Evolutionary conservation across 2,329 filamentous ascomycete genomes (phyloP), one percentile per base, ranked within the genome.

Genomic region (Sodiomyces alkalinus): DNA sequence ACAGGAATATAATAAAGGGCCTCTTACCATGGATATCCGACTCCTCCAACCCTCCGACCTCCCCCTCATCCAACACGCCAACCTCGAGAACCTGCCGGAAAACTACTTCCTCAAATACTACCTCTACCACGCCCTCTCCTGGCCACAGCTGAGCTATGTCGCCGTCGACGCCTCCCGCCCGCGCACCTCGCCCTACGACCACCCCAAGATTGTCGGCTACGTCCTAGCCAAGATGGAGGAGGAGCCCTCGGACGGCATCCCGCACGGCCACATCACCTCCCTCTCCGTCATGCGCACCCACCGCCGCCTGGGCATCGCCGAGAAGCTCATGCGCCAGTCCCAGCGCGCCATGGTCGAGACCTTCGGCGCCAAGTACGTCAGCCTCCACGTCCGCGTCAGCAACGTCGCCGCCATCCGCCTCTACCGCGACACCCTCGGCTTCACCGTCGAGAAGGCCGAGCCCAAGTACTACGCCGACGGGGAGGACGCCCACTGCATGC

Each of bases 51-150:
- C 82, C 39, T 79, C 74, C 38, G 82, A 92, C 58, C 80, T 92
- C 40, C 82, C 82, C 41, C 76, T 90, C 49, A 85, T 98, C 51
- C 90, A 98, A 61, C 85, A 92, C 56, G 87, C 87, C 50, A 96
- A 98, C 64, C 86, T 98, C 52, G 92, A 92, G 53, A 98, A 98
- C 63, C 70, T 98, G 30, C 90, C 90, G 40, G 90, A 98, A 58
- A 98, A 98, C 67, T 98, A 98, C 71, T 96, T 96, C 55, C 81
- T 93, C 59, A 98, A 98, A 69, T 98, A 98, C 68, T 98, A 98
- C 64, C 75, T 98, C 48, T 98, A 98, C 70, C 90, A 98, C 58
- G 86, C 87, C 11, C 74, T 96, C 41, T 92, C 85, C 44, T 98
- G 90, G 90, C 90, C 90, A 25, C 87, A 96, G 59, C 74, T 98